phyloP scores from a whole-genome alignment of 352 stramenopile species.

The Phytopythium oedochilum region DNA sequence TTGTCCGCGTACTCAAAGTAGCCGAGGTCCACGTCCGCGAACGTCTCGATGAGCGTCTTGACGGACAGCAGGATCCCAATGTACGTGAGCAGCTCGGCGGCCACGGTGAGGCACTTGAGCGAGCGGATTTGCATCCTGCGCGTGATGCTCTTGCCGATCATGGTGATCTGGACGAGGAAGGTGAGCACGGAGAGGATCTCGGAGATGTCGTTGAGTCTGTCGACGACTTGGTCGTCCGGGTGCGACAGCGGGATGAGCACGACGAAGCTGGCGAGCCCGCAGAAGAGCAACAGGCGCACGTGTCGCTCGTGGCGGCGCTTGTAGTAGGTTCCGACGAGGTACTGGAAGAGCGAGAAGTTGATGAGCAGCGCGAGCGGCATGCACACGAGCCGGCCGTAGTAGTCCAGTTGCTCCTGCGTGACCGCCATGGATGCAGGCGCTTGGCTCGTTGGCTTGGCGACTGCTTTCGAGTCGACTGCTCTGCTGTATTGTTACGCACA shows the following conservation, averaged over 20 bases:
- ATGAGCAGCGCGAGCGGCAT: slow-evolving; percentile 22
- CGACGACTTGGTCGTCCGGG: slow-evolving; percentile 4
- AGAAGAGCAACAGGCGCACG: slow-evolving; percentile 14
- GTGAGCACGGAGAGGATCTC: slow-evolving; percentile 10
- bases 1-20: slow-evolving; percentile 7
- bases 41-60: slow-evolving; percentile 1
- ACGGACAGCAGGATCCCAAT: not conserved
- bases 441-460: too few species aligned
- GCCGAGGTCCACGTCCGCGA: slow-evolving; percentile 3
- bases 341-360: slow-evolving; percentile 27
- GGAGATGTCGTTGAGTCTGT: slow-evolving; percentile 15
- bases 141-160: slow-evolving; percentile 20
- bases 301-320: slow-evolving; percentile 9
- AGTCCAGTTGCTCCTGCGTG: not conserved
- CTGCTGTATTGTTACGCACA: not conserved
- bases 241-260: slow-evolving; percentile 1
- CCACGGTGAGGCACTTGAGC: slow-evolving; percentile 13
- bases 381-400: slow-evolving; percentile 4
- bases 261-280: slow-evolving; percentile 12
- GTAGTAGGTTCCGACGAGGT: slow-evolving; percentile 12
- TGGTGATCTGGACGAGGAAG: slow-evolving; percentile 21
- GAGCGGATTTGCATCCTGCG: slow-evolving; percentile 17
- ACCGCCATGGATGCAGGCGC: not conserved
- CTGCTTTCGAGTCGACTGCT: not conserved
- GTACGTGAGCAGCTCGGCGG: slow-evolving; percentile 13